These are phyloP conservation scores for Auriscalpium orientale DNA, from an alignment of 768 basidiomycete species.

Conservation along the genomic window DNA sequence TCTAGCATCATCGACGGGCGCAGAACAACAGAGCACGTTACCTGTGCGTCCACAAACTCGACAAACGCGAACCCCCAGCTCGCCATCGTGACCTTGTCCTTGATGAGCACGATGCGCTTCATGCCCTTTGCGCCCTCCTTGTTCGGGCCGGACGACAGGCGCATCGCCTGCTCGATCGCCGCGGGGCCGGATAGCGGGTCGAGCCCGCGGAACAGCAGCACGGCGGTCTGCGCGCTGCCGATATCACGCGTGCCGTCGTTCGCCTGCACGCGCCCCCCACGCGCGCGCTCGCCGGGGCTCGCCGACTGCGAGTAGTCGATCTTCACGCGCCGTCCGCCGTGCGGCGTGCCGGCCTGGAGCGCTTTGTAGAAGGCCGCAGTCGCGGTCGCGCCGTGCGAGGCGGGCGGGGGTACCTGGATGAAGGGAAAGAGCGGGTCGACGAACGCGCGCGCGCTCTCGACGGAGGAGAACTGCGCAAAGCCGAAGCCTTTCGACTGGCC, in stretches of 20 bases:
- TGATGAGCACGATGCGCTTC: constrained; percentile 80
- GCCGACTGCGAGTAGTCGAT: constrained; percentile 93
- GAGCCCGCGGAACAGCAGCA: constrained; percentile 85
- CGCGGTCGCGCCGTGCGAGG: constrained; percentile 78
- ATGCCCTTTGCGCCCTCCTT: constrained; percentile 81
- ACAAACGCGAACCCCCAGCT: constrained; percentile 95
- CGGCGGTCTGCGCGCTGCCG: constrained; percentile 73
- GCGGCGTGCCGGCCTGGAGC: constrained; percentile 59
- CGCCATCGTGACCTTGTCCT: constrained; percentile 79
- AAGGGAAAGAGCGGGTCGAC: constrained; percentile 88
- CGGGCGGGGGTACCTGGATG: constrained; percentile 86
- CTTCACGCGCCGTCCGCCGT: constrained; percentile 82
- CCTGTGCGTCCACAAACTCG: constrained; percentile 81
- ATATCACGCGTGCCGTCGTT: constrained; percentile 98
- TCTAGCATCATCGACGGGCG: constrained; percentile 1
- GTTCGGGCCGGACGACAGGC: constrained; percentile 67
- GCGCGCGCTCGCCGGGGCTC: constrained; percentile 58
- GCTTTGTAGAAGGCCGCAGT: constrained; percentile 66
- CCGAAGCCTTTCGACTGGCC: constrained; percentile 94
- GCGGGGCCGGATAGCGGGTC: constrained; percentile 84
- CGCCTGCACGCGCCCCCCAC: constrained; percentile 48
- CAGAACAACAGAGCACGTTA: constrained; percentile 25
- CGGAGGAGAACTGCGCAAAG: constrained; percentile 86
- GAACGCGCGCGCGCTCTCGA: constrained; percentile 85
- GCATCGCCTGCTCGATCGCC: constrained; percentile 80